phyloP scores from a whole-genome alignment of 495 filamentous ascomycete genomes.

The Rhypophila decipiens region DNA sequence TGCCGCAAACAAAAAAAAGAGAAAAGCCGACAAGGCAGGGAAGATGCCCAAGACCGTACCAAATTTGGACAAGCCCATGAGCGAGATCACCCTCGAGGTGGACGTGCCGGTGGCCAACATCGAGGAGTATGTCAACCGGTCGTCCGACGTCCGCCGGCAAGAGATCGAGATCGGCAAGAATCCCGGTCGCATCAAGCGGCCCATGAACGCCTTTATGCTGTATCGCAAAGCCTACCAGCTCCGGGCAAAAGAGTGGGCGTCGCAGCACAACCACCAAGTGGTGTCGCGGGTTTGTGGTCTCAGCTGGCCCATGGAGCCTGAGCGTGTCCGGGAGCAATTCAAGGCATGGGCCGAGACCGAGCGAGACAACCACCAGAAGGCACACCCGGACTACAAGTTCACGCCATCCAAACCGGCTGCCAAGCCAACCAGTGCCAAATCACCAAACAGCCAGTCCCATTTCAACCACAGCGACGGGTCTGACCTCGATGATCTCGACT shows the following conservation, averaged over 20 bases:
- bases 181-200: slow-evolving; percentile 73
- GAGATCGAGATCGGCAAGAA: slow-evolving; percentile 65
- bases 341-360: slow-evolving; percentile 76
- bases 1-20: slow-evolving; percentile 27
- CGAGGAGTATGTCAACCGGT: slow-evolving; percentile 70
- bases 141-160: slow-evolving; percentile 54
- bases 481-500: slow-evolving; percentile 33
- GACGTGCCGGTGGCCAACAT: slow-evolving; percentile 70
- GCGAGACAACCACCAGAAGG: slow-evolving; percentile 74
- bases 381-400: slow-evolving; percentile 94
- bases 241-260: slow-evolving; percentile 72
- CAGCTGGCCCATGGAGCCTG: slow-evolving; percentile 80
- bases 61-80: slow-evolving; percentile 63
- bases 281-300: slow-evolving; percentile 78
- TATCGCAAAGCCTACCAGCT: slow-evolving; percentile 92
- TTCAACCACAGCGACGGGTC: slow-evolving; percentile 31
- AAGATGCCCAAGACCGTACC: slow-evolving; percentile 46
- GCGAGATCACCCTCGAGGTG: slow-evolving; percentile 60
- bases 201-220: slow-evolving; percentile 99
- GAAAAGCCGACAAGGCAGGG: slow-evolving; percentile 47
- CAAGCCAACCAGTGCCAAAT: slow-evolving; percentile 42
- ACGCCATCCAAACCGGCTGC: slow-evolving; percentile 65
- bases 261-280: slow-evolving; percentile 89
- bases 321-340: slow-evolving; percentile 67
- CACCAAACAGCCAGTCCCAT: slow-evolving; percentile 25